A percentile compares a stretch with the other conserved stretches of the same genome.
phyloP scores from a whole-genome alignment of 768 basidiomycete genomes.

The Cyathus striatus region DNA sequence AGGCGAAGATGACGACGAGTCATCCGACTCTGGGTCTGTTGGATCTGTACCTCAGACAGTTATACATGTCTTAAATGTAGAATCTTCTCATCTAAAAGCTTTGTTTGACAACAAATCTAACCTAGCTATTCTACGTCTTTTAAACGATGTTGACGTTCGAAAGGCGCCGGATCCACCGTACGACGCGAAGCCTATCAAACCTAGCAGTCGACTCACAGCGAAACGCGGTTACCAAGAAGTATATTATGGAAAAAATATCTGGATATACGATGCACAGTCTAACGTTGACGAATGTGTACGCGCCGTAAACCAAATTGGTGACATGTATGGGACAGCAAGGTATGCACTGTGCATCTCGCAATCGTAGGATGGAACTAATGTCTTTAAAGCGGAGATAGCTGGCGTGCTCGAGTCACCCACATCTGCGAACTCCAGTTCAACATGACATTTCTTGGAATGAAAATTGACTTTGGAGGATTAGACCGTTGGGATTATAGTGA shows the following conservation, averaged over 20 bases:
- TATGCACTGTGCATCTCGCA: constrained; percentile 30
- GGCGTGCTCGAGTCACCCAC: constrained; percentile 68
- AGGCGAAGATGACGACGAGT: constrained; percentile 25
- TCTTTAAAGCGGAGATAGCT: constrained; percentile 65
- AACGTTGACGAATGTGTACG: constrained; percentile 64
- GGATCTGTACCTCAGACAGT: constrained; percentile 25
- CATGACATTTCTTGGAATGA: constrained; percentile 53
- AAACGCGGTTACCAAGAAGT: constrained; percentile 66
- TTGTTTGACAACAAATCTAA: constrained; percentile 54
- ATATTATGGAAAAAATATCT: constrained; percentile 62
- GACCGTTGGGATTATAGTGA: constrained; percentile 71
- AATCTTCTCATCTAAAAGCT: constrained; percentile 31
- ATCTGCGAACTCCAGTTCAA: constrained; percentile 71
- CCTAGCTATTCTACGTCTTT: constrained; percentile 55
- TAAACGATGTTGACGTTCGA: constrained; percentile 69
- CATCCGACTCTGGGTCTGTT: too few species aligned
- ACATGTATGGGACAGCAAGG: constrained; percentile 76
- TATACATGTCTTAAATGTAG: constrained; percentile 49
- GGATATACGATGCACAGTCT: constrained; percentile 71
- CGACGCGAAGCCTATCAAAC: constrained; percentile 38
- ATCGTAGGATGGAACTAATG: neutral
- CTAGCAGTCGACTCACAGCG: constrained; percentile 58
- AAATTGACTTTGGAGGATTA: constrained; percentile 70
- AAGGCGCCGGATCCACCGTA: constrained; percentile 41
- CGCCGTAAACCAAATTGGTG: constrained; percentile 56